Base-by-base conservation (phyloP, 768 basidiomycete species). In the Kwoniella newhampshirensis region DNA sequence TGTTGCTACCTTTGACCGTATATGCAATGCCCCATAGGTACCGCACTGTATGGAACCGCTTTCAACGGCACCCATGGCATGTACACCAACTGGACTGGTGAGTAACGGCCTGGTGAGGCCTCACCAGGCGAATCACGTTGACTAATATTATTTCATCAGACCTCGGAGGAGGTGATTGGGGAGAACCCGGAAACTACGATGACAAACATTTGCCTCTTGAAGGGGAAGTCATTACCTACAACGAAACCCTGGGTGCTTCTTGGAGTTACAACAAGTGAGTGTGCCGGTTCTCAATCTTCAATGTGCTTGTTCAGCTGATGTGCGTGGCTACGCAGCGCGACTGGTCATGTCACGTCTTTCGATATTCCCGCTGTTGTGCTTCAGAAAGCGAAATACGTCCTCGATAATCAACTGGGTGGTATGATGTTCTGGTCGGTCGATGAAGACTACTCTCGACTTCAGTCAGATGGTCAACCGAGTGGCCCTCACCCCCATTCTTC, bases 371-470 rank as follows among this genome's bases (percentile, higher is more conserved):
- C 47, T 2, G 40, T 57, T 3, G 47, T 48, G 2, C 35, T 50
- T 15, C 55, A 57, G 20, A 57, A 57, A 20, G 49, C 55, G 13
- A 7, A 20, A 41, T 57, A 46, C 20, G 48, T 51, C 18, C 42
- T 51, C 39, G 35, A 57, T 13, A 49, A 57, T 30, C 48, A 57
- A 36, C 12, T 57, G 7, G 55, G 55, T 11, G 55, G 55, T 11
- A 51, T 57, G 55, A 57, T 57, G 55, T 57, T 44, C 23, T 57
- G 55, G 55, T 49, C 55, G 1, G 49, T 57, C 20, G 55, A 57
- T 13, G 47, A 44, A 0, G 55, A 57, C 37, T 57, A 51, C 13
- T 30, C 45, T 9, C 35, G 45, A 35, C 54, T 47, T n/a, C 54
- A 12, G 23, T 27, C 32, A 6, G 7, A 13, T 6, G 32, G 32